Base-by-base conservation (phyloP, 169 alveolate genomes). In the Plasmodium fragile region DNA sequence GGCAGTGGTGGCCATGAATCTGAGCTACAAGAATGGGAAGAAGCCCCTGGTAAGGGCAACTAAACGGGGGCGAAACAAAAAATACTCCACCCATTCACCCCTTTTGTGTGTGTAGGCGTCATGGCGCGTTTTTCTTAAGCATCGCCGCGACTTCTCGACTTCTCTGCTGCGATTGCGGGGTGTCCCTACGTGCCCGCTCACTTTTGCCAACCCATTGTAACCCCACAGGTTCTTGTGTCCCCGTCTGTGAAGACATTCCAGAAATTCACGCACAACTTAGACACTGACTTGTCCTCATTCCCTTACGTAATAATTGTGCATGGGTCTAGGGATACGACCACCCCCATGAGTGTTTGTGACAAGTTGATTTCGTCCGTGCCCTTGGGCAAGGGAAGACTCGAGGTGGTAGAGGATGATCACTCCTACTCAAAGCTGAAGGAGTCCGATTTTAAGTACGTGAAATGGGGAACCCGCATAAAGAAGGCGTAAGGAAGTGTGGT, bases 1-100 rank as follows among this genome's bases (percentile, higher is more conserved):
- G 72, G 93, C 93, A 59, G 93, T 87, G 41, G 89, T 87, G 4
- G 93, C 93, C n/a, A 87, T 87, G 93, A 87, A 87, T 87, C 93
- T 87, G 72, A 87, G 55, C 52, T 87, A 87, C 34, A 87, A 28
- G 81, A 87, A 87, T 39, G 93, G 93, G 36, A 87, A 87, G 72
- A 87, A 87, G 25, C 89, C 93, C 18, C 71, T 87, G 36, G 93
- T 87, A 34, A 82, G 69, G 28, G 49, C 45, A 82, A 82, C 16
- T 16, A 6, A 83, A 39, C 71, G 32, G 30, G 65, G 87, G 65
- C 5, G 45, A n/a, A 8, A 71, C 5, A 28, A n/a, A 8, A 71
- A 25, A 41, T 59, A 39, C 16, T 18, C 43, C 59, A 11, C 59
- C 59, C 18, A 49, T 77, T 73, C 43, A 10, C 1, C 39, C 1